Evolutionary conservation across 257 asterid species (phyloP).

Genomic region (Nicotiana tabacum): DNA sequence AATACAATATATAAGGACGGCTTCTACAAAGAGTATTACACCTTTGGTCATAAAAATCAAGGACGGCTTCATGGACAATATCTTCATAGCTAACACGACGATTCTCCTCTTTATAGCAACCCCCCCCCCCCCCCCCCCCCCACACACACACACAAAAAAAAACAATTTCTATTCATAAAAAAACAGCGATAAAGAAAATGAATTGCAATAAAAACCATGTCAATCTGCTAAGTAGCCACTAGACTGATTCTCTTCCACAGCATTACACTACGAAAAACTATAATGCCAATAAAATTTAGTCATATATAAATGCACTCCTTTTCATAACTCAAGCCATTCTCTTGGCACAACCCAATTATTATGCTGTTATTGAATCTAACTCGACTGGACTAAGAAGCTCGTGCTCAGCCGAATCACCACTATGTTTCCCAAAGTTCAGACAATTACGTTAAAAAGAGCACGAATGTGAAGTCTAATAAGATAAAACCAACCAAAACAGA

Average conservation of each 20-base stretch:
- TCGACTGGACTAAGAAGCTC: background rate
- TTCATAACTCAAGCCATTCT: background rate
- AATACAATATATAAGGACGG: background rate
- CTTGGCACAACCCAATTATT: background rate
- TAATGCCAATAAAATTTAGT: background rate
- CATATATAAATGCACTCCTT: background rate
- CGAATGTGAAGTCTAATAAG: background rate
- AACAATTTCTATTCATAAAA: background rate
- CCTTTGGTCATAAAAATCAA: background rate
- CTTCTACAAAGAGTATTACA: background rate
- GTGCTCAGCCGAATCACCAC: background rate
- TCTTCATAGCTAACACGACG: background rate
- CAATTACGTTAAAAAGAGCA: background rate
- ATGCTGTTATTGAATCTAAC: background rate
- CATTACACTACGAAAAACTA: background rate
- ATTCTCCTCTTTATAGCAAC: background rate
- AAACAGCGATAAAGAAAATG: background rate
- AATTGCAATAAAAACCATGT: background rate
- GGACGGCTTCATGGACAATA: background rate
- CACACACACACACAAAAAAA: background rate
- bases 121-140: background rate
- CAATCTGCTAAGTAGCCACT: background rate
- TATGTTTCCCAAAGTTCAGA: background rate
- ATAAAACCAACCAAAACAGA: constrained; percentile 3
- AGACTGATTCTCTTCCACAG: background rate